phyloP scores from a whole-genome alignment of 768 basidiomycete genomes.

The Lentinula detonsa region DNA sequence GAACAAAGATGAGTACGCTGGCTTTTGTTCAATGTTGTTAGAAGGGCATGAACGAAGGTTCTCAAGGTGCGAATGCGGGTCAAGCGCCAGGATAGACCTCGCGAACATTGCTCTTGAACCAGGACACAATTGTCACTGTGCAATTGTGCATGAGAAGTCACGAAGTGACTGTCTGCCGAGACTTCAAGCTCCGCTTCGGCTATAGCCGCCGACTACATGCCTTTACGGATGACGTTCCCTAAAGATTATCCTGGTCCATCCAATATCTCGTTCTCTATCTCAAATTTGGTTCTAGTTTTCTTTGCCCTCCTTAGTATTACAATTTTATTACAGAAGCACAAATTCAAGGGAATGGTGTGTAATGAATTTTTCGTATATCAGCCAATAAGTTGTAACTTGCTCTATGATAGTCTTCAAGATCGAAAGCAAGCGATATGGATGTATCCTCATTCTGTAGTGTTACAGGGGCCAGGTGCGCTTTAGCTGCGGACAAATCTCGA shows the following conservation, averaged over 20 bases:
- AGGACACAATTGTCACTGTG: too few species aligned
- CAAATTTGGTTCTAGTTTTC: neutral
- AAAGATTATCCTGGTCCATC: neutral
- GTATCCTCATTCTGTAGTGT: constrained; percentile 56
- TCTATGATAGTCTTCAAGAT: constrained; percentile 6
- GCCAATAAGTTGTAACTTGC: neutral
- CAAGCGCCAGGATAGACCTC: too few species aligned
- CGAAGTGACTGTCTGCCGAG: neutral
- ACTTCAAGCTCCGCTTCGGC: neutral
- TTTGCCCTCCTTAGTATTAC: neutral
- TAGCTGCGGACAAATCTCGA: constrained; percentile 7
- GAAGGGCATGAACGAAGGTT: too few species aligned
- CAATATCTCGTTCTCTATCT: neutral
- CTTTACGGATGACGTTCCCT: neutral
- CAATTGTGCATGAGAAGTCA: too few species aligned
- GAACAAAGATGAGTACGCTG: too few species aligned
- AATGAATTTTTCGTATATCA: neutral
- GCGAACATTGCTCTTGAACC: too few species aligned
- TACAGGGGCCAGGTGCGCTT: constrained; percentile 66
- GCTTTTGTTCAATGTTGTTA: too few species aligned
- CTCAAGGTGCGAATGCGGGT: too few species aligned
- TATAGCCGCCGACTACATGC: neutral
- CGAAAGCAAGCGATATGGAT: constrained; percentile 41
- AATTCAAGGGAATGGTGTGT: neutral
- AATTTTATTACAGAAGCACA: neutral